Conservation (phyloP, 306 rosid species). For the Glycine latifolia region DNA sequence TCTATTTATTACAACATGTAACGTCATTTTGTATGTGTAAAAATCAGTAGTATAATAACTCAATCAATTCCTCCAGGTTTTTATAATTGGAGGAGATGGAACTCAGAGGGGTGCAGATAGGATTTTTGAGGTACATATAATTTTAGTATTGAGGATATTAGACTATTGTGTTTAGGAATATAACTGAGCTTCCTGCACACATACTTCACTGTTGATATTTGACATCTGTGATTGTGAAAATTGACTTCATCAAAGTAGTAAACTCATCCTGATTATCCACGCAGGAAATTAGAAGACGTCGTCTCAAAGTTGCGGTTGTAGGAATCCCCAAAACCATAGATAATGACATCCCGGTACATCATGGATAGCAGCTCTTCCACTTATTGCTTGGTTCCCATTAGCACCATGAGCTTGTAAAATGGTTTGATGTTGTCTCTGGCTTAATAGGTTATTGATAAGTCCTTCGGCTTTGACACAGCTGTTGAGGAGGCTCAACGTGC, state of each 20-base stretch:
- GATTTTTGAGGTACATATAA: constrained; percentile 79
- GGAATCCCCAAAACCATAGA: constrained; percentile 99
- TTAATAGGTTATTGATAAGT: constrained; percentile 82
- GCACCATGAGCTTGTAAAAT: constrained; percentile 25
- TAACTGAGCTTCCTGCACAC: not conserved
- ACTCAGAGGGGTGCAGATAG: constrained; percentile 91
- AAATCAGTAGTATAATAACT: constrained; percentile 16
- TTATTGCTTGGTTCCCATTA: not conserved
- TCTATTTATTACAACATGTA: constrained; percentile 16
- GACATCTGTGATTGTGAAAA: not conserved
- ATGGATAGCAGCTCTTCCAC: not conserved
- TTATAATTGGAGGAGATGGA: constrained; percentile 98
- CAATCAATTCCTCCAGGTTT: constrained; percentile 68
- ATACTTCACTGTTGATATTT: constrained; percentile 8
- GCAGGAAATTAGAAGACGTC: constrained; percentile 89
- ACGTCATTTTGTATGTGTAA: not conserved
- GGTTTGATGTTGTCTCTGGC: constrained; percentile 42
- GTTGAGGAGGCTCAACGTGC: constrained; percentile 99
- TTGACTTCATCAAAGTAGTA: constrained; percentile 29
- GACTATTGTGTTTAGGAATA: not conserved
- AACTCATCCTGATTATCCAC: constrained; percentile 34
- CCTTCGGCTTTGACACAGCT: constrained; percentile 98
- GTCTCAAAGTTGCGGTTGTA: constrained; percentile 85
- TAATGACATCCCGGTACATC: constrained; percentile 85
- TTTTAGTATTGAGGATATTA: not conserved